Conservation (phyloP, 2,329 filamentous ascomycete genomes). For the Chaetothyriales sp. region DNA sequence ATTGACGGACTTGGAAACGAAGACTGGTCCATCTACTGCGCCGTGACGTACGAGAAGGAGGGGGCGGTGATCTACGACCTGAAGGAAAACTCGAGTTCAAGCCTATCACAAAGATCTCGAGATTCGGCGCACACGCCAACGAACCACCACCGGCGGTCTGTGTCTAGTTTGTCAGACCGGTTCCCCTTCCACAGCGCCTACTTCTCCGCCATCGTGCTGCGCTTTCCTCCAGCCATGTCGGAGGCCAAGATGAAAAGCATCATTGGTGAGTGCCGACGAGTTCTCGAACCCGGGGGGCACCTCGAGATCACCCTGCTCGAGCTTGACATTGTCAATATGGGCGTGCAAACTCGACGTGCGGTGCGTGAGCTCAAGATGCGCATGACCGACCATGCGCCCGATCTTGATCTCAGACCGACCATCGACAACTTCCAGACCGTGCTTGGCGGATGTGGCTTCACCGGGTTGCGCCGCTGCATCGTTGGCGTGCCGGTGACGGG, state of each 20-base stretch:
- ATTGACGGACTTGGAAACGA: conserved; percentile 39
- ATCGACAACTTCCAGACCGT: conserved; percentile 36
- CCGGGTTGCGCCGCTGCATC: conserved; percentile 36
- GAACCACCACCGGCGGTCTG: conserved; percentile 21
- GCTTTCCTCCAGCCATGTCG: conserved; percentile 34
- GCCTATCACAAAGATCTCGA: not conserved
- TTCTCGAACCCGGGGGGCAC: conserved; percentile 36
- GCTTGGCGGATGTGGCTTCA: conserved; percentile 32
- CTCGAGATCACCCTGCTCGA: conserved; percentile 37
- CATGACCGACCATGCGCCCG: conserved; percentile 29
- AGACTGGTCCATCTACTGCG: conserved; percentile 40
- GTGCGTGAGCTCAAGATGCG: conserved; percentile 33
- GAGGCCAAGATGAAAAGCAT: conserved; percentile 31
- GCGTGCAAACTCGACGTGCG: conserved; percentile 31
- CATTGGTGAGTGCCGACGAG: conserved; percentile 36
- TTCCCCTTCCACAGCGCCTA: conserved; percentile 36
- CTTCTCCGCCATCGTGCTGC: conserved; percentile 33
- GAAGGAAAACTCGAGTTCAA: conserved; percentile 20
- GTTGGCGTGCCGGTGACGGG: conserved; percentile 37
- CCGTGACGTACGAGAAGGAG: conserved; percentile 30
- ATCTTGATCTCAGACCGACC: conserved; percentile 33
- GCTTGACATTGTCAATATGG: conserved; percentile 39
- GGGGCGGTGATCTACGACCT: conserved; percentile 33
- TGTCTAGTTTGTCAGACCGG: conserved; percentile 26
- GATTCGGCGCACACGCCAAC: conserved; percentile 6